Conservation (phyloP, 306 rosid species). For the Citrullus colocynthis region DNA sequence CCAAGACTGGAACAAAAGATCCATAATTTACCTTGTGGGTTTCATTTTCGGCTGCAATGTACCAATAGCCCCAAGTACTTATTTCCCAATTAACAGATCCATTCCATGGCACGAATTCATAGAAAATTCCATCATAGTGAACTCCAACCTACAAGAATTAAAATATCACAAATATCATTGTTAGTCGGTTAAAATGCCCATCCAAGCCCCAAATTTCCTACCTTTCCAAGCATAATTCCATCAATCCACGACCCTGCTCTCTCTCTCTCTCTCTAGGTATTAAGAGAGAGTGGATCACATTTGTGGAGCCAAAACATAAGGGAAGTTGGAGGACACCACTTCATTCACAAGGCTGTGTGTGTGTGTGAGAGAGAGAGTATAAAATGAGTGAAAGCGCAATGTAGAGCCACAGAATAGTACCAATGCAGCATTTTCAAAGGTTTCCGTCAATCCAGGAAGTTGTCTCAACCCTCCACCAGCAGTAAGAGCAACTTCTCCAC, state of each 20-base stretch:
- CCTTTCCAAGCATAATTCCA: neutral
- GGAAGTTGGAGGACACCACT: neutral
- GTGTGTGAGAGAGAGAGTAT: neutral
- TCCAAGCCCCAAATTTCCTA: neutral
- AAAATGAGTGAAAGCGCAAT: neutral
- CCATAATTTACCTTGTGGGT: constrained; percentile 40
- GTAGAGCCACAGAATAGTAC: constrained; percentile 22
- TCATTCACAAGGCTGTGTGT: neutral
- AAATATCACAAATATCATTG: constrained; percentile 8
- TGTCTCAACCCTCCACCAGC: constrained; percentile 81
- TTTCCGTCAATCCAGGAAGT: constrained; percentile 55
- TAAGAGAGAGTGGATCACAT: neutral
- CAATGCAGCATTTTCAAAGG: constrained; percentile 83
- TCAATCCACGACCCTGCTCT: neutral
- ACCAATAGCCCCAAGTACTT: constrained; percentile 82
- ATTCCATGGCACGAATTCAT: constrained; percentile 94
- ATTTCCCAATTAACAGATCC: constrained; percentile 73
- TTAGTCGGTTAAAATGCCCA: neutral
- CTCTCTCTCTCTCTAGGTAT: neutral
- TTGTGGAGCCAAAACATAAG: neutral
- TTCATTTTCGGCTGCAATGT: constrained; percentile 57
- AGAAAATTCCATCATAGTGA: constrained; percentile 61
- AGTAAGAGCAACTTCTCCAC: constrained; percentile 74
- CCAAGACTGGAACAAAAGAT: neutral
- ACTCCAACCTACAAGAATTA: constrained; percentile 61